Evolutionary conservation across 2,329 filamentous ascomycete species (phyloP).

Genomic region (Diplodia seriata): DNA sequence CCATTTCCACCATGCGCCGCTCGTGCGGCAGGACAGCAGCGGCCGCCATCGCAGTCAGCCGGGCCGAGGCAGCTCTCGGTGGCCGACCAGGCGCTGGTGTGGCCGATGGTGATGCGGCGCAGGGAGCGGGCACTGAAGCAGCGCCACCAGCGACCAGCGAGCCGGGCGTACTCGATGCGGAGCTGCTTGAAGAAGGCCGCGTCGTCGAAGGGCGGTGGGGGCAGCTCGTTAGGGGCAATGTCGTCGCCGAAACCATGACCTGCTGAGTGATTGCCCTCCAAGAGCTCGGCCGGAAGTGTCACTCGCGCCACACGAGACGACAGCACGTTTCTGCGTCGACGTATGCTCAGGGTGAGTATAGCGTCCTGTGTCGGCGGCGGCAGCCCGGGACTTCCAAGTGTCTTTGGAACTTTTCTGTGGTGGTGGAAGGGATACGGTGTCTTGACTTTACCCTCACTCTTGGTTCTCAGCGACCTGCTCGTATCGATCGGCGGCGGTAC

Average conservation of each 20-base stretch:
- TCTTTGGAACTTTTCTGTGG: constrained; percentile 21
- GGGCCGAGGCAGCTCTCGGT: constrained; percentile 12
- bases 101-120: constrained; percentile 26
- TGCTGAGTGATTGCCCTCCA: background rate
- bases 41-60: constrained; percentile 4
- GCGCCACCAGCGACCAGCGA: constrained; percentile 29
- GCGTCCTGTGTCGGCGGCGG: background rate
- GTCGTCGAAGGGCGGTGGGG: constrained; percentile 22
- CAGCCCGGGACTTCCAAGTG: constrained; percentile 12
- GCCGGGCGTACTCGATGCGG: constrained; percentile 25
- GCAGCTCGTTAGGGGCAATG: background rate
- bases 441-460: constrained; percentile 10
- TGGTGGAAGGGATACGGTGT: constrained; percentile 30
- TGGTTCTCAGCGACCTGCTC: background rate
- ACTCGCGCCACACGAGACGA: constrained; percentile 28
- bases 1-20: constrained; percentile 6
- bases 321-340: constrained; percentile 7
- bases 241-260: background rate
- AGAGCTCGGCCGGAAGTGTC: constrained; percentile 20
- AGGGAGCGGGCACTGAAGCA: constrained; percentile 32
- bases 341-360: constrained; percentile 23
- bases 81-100: constrained; percentile 21
- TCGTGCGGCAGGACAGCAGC: constrained; percentile 14
- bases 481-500: constrained; percentile 30
- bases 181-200: constrained; percentile 23